These are phyloP conservation scores for Neurospora sp. DNA, from an alignment of 495 filamentous ascomycete genomes.

Conservation along the genomic window DNA sequence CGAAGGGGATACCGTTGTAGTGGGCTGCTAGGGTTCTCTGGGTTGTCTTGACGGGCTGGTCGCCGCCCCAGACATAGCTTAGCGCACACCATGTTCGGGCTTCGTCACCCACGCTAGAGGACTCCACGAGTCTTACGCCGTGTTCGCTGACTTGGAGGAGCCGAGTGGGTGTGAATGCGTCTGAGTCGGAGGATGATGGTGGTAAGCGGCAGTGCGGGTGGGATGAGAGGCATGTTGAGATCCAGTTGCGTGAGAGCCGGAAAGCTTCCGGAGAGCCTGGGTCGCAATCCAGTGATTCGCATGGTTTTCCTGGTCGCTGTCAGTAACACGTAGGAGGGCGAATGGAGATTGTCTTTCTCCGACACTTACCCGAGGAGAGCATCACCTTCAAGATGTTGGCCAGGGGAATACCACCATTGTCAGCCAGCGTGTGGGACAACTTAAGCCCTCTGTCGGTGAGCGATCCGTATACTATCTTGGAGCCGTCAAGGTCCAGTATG, in stretches of 20 bases:
- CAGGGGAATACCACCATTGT: background rate
- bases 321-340: background rate
- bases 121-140: background rate
- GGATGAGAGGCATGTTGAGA: background rate
- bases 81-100: background rate
- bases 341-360: background rate
- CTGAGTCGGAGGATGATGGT: background rate
- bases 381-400: background rate
- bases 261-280: background rate
- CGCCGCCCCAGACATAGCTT: slow-evolving; percentile 6
- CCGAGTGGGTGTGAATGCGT: background rate
- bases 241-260: background rate
- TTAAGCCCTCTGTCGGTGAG: background rate
- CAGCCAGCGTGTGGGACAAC: background rate
- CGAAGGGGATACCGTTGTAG: background rate
- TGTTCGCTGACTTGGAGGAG: background rate
- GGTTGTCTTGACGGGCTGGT: slow-evolving; percentile 3
- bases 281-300: background rate
- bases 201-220: background rate
- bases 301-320: background rate
- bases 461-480: background rate
- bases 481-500: background rate
- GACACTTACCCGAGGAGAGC: background rate
- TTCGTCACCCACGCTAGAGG: background rate
- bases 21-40: background rate